phyloP scores from a whole-genome alignment of 2,329 filamentous ascomycete genomes.

The Tolypocladium nubicola region DNA sequence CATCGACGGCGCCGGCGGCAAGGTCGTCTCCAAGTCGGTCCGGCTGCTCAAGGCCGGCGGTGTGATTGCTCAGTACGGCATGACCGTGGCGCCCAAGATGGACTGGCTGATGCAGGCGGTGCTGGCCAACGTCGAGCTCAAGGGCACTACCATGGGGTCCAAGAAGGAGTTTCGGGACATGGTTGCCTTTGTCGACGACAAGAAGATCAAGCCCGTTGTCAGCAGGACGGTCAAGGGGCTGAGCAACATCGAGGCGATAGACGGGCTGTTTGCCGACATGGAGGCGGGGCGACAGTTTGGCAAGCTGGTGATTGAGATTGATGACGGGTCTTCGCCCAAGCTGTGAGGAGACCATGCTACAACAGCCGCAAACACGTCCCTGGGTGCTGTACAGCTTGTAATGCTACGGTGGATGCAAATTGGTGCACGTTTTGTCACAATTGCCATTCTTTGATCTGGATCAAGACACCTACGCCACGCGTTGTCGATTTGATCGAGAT shows the following conservation, averaged over 20 bases:
- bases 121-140: conserved; percentile 77
- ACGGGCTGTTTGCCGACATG: conserved; percentile 80
- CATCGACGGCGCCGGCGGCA: conserved; percentile 82
- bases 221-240: conserved; percentile 64
- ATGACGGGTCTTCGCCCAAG: conserved; percentile 23
- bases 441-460: background rate
- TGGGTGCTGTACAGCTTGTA: background rate
- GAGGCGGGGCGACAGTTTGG: conserved; percentile 80
- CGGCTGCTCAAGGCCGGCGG: conserved; percentile 71
- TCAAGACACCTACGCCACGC: background rate
- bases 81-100: conserved; percentile 82
- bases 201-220: conserved; percentile 67
- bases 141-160: conserved; percentile 85
- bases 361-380: background rate
- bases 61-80: conserved; percentile 78
- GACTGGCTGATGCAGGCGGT: conserved; percentile 77
- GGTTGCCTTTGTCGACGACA: conserved; percentile 67
- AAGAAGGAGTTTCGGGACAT: conserved; percentile 84
- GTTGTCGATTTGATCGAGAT: background rate
- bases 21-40: conserved; percentile 60
- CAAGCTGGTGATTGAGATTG: conserved; percentile 75
- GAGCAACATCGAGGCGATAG: conserved; percentile 67
- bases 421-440: background rate
- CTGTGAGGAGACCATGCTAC: conserved; percentile 17
- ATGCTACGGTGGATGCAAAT: background rate